Conservation (phyloP, 1,139 yeast species). For the Suhomyces anneliseae region DNA sequence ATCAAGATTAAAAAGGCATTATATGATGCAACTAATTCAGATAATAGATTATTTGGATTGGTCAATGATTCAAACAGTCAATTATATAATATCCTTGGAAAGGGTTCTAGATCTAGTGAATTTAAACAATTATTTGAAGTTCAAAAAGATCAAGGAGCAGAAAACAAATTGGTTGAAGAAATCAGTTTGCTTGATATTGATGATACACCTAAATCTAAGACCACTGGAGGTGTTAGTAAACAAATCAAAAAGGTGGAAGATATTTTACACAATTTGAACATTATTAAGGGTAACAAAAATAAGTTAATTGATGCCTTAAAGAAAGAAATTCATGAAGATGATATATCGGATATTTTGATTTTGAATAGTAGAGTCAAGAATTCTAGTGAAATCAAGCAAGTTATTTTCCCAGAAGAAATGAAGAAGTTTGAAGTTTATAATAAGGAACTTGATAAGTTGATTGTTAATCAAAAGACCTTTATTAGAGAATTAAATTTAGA, state of each 20-base stretch:
- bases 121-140: constrained; percentile 32
- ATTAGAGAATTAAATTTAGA: constrained; percentile 56
- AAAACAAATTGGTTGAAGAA: constrained; percentile 23
- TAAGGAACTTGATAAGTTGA: constrained; percentile 65
- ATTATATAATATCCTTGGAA: constrained; percentile 31
- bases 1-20: constrained; percentile 62
- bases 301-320: constrained; percentile 66
- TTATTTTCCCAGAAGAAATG: constrained; percentile 71
- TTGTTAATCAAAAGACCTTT: constrained; percentile 59
- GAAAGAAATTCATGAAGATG: constrained; percentile 73
- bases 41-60: constrained; percentile 50
- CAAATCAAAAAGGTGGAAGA: constrained; percentile 49
- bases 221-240: constrained; percentile 17
- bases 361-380: constrained; percentile 60
- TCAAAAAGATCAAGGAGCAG: constrained; percentile 5
- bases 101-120: constrained; percentile 35
- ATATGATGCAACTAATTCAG: constrained; percentile 68
- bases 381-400: constrained; percentile 56
- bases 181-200: constrained; percentile 66
- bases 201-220: constrained; percentile 30
- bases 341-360: constrained; percentile 75
- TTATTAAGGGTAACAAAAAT: constrained; percentile 57
- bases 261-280: constrained; percentile 43
- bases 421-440: constrained; percentile 74
- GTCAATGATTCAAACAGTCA: constrained; percentile 27